These are phyloP conservation scores for Candida sp. DNA, from an alignment of 1,139 yeast genomes.

Conservation along the genomic window DNA sequence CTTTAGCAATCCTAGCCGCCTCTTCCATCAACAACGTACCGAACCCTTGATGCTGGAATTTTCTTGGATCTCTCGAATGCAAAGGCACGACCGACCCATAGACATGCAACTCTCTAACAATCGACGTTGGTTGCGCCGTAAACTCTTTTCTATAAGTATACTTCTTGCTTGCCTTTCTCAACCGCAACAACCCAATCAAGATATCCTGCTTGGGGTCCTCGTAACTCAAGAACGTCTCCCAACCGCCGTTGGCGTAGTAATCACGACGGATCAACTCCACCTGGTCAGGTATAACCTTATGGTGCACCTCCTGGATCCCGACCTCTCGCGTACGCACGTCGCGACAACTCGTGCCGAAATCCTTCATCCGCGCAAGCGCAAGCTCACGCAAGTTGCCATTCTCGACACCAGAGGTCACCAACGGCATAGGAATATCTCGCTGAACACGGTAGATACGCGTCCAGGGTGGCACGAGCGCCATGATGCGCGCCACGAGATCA, in stretches of 20 bases:
- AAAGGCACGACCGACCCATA: conserved; percentile 98
- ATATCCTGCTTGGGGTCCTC: conserved; percentile 99
- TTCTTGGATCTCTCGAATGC: conserved; percentile 97
- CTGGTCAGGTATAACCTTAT: conserved; percentile 96
- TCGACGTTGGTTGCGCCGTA: conserved; percentile 81
- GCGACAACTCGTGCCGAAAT: conserved; percentile 94
- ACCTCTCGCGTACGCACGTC: conserved; percentile 99
- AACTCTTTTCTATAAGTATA: conserved; percentile 93
- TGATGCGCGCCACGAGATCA: conserved; percentile 92
- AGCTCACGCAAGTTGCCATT: conserved; percentile 96
- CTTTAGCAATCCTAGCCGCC: conserved; percentile 94
- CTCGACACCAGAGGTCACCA: conserved; percentile 97
- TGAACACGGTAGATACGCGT: conserved; percentile 98
- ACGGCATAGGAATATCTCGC: conserved; percentile 99
- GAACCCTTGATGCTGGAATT: conserved; percentile 99
- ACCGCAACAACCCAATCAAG: conserved; percentile 85
- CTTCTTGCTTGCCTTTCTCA: conserved; percentile 88
- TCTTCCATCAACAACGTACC: conserved; percentile 98
- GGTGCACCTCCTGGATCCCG: conserved; percentile 98
- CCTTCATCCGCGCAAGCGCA: conserved; percentile 97
- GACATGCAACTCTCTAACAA: conserved; percentile 95
- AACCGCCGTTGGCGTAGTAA: conserved; percentile 97
- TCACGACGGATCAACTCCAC: conserved; percentile 96
- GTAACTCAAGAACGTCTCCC: conserved; percentile 97
- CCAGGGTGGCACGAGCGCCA: conserved; percentile 99